phyloP scores from a whole-genome alignment of 495 filamentous ascomycete genomes.

The Tuber indicum region DNA sequence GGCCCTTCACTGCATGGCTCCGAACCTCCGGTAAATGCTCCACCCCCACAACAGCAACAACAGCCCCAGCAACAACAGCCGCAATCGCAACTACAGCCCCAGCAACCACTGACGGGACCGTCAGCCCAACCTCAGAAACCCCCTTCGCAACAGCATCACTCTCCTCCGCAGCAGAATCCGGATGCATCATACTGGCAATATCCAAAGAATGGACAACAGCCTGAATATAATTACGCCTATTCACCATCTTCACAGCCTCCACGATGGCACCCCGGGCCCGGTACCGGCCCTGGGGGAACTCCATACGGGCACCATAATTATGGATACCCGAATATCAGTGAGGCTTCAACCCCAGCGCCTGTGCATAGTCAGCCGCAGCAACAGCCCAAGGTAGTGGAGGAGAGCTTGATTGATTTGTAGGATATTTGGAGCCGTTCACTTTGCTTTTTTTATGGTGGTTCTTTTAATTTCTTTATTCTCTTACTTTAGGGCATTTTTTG shows the following conservation, averaged over 20 bases:
- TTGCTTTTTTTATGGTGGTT: conserved; percentile 5
- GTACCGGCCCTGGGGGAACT: conserved; percentile 8
- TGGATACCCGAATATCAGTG: conserved; percentile 17
- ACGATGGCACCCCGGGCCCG: conserved; percentile 29
- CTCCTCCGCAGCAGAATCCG: conserved; percentile 14
- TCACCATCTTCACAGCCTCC: conserved; percentile 60
- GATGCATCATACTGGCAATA: conserved; percentile 33
- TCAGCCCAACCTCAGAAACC: conserved; percentile 31
- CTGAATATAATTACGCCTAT: conserved; percentile 50
- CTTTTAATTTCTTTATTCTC: conserved; percentile 8
- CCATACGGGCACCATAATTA: conserved; percentile 26
- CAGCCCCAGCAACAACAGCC: conserved; percentile 41
- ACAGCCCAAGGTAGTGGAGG: conserved; percentile 61
- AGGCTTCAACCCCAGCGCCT: conserved; percentile 23
- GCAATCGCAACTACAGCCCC: conserved; percentile 20
- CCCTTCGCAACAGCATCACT: conserved; percentile 24
- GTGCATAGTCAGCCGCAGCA: conserved; percentile 41
- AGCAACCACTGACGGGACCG: conserved; percentile 31
- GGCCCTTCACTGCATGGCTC: conserved; percentile 43
- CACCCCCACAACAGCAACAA: conserved; percentile 6
- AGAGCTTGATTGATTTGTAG: conserved; percentile 83
- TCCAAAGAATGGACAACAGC: conserved; percentile 27
- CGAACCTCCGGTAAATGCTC: conserved; percentile 34
- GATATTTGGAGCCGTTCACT: conserved; percentile 8
- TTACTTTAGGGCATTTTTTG: background rate